Evolutionary conservation across 305 asterid species (phyloP).

Genomic region (Fraxinus nigra): DNA sequence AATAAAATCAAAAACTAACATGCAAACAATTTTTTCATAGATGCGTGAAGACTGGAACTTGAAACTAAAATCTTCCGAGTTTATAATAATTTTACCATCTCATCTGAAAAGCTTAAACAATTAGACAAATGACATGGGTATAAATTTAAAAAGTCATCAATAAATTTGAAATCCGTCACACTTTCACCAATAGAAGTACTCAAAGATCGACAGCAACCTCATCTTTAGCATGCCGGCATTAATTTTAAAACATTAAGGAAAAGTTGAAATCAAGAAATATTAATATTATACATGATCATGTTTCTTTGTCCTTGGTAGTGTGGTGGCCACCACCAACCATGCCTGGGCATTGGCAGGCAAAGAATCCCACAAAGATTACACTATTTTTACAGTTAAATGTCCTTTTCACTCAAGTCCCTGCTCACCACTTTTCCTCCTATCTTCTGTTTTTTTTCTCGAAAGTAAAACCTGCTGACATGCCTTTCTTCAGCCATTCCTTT

Average conservation of each 20-base stretch:
- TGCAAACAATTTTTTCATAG: not conserved
- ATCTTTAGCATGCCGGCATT: not conserved
- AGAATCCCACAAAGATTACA: constrained; percentile 56
- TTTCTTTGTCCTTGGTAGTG: constrained; percentile 34
- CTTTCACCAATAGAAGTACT: not conserved
- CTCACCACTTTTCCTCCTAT: constrained; percentile 24
- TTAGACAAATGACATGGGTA: not conserved
- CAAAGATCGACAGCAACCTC: not conserved
- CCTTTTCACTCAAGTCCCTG: constrained; percentile 29
- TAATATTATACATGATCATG: constrained; percentile 2
- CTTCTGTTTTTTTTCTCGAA: constrained; percentile 10
- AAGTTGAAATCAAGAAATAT: constrained; percentile 5
- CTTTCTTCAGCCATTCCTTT: not conserved
- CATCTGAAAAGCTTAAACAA: not conserved
- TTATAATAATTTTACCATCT: not conserved
- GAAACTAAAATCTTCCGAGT: not conserved
- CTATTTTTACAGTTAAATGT: constrained; percentile 32
- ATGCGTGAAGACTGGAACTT: not conserved
- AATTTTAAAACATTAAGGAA: not conserved
- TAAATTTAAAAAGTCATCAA: too few species aligned
- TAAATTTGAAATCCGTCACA: not conserved
- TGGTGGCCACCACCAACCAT: constrained; percentile 32
- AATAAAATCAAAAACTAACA: too few species aligned
- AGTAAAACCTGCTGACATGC: constrained; percentile 30
- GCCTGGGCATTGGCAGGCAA: constrained; percentile 50